Conservation (phyloP, 2,329 filamentous ascomycete genomes). For the Talaromyces sp. region DNA sequence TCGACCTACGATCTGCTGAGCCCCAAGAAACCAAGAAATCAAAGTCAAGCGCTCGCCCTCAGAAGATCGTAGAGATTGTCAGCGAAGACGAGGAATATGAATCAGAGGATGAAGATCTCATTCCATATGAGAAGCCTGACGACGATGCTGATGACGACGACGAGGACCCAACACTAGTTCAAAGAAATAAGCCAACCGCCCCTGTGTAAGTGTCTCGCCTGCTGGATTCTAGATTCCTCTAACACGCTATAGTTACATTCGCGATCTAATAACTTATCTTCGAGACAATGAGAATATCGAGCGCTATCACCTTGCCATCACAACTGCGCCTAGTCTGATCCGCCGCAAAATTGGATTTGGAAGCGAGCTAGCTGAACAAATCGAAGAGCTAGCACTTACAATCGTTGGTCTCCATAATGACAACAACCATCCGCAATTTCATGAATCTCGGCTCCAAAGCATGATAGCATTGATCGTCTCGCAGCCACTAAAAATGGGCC, state of each 20-base stretch:
- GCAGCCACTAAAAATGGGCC: constrained; percentile 75
- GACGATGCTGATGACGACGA: constrained; percentile 90
- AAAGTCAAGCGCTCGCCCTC: constrained; percentile 14
- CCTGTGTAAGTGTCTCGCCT: constrained; percentile 63
- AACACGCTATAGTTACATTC: constrained; percentile 64
- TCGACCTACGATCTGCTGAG: constrained; percentile 19
- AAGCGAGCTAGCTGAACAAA: constrained; percentile 81
- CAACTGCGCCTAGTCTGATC: constrained; percentile 77
- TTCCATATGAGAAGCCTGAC: constrained; percentile 81
- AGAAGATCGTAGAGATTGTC: constrained; percentile 63
- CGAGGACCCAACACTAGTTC: constrained; percentile 85
- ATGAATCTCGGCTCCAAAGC: constrained; percentile 73
- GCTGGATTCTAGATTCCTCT: background rate
- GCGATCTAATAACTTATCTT: constrained; percentile 78
- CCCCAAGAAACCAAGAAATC: constrained; percentile 7
- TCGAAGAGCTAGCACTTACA: constrained; percentile 75
- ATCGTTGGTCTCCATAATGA: constrained; percentile 83
- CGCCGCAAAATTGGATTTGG: constrained; percentile 87
- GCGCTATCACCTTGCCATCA: constrained; percentile 76
- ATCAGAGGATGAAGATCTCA: constrained; percentile 68
- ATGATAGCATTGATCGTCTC: constrained; percentile 81
- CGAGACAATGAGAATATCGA: constrained; percentile 83
- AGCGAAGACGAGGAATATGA: constrained; percentile 44
- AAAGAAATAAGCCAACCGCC: constrained; percentile 76
- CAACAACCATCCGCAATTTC: constrained; percentile 77